Conservation (phyloP, 1,284 basidiomycete species). For the Ustilago bromivora region DNA sequence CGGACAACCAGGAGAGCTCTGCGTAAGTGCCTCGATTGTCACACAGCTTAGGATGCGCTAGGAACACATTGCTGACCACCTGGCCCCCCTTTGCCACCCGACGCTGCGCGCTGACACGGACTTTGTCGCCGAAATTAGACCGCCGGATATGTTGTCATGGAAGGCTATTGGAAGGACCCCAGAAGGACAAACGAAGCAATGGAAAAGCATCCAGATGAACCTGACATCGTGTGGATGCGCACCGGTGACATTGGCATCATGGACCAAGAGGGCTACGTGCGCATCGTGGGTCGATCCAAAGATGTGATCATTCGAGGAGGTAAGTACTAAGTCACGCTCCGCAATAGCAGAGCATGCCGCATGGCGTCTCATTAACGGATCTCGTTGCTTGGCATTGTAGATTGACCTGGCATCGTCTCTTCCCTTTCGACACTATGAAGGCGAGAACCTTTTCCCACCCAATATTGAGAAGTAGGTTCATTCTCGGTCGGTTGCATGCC, state of each 20-base stretch:
- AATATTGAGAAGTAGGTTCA: constrained; percentile 79
- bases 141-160: constrained; percentile 81
- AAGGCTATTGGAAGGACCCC: constrained; percentile 84
- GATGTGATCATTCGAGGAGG: constrained; percentile 90
- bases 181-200: constrained; percentile 78
- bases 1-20: constrained; percentile 77
- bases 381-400: background rate
- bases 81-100: background rate
- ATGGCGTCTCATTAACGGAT: constrained; percentile 2
- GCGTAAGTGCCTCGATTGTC: constrained; percentile 57
- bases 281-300: constrained; percentile 77
- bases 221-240: constrained; percentile 80
- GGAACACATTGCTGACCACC: constrained; percentile 11
- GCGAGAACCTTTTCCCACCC: constrained; percentile 77
- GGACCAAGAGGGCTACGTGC: constrained; percentile 84
- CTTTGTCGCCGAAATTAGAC: constrained; percentile 68
- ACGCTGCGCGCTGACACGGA: constrained; percentile 14
- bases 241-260: constrained; percentile 85
- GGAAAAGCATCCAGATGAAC: constrained; percentile 71
- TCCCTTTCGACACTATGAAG: constrained; percentile 8
- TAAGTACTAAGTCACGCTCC: constrained; percentile 74
- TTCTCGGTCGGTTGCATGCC: background rate
- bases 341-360: background rate
- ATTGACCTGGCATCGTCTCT: constrained; percentile 5
- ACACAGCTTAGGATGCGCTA: background rate